Evolutionary conservation across 2,329 filamentous ascomycete species (phyloP), one percentile per base, ranked within the genome.

Genomic region (Coniochaeta ligniaria): DNA sequence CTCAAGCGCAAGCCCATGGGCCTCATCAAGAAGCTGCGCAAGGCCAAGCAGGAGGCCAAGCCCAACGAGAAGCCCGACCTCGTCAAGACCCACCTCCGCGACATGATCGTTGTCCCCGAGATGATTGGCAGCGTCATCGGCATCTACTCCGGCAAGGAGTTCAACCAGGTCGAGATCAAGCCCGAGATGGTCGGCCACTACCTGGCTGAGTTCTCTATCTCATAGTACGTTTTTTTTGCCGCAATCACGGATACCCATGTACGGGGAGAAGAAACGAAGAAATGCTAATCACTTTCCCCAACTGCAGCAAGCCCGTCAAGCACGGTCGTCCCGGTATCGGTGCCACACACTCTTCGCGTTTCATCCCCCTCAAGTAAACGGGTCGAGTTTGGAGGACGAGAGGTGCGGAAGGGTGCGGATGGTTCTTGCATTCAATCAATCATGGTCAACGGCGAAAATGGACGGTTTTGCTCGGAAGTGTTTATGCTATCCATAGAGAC

Each of bases 111-210:
- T 77, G 95, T 99, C 72, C 95, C 95, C 74, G 95, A 99, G 87
- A 98, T 99, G 95, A 99, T 99, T 78, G 95, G 95, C 75, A 91
- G 86, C 81, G 94, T 99, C 75, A 90, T 99, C 75, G 95, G 93
- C 78, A 95, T 99, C 86, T 99, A 99, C 91, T 96, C 92, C 71
- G 95, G 95, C 78, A 99, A 99, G 90, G 93, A 98, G 83, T 99
- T 99, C 91, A 99, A 99, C 90, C 94, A 97, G 87, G 93, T 99
- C 74, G 95, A 99, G 83, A 95, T 99, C 85, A 97, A 97, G 89
- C 95, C 95, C 73, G 95, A 99, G 87, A 99, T 99, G 95, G 95
- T 99, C 81, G 95, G 95, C 79, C 94, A 98, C 86, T 97, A 97
- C 87, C 86, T 99, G 70, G 95, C 86, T 76, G 95, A 99, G 84